These are phyloP conservation scores for Rhizopus delemar DNA, from an alignment of 371 early-diverging fungal genomes.

Conservation along the genomic window DNA sequence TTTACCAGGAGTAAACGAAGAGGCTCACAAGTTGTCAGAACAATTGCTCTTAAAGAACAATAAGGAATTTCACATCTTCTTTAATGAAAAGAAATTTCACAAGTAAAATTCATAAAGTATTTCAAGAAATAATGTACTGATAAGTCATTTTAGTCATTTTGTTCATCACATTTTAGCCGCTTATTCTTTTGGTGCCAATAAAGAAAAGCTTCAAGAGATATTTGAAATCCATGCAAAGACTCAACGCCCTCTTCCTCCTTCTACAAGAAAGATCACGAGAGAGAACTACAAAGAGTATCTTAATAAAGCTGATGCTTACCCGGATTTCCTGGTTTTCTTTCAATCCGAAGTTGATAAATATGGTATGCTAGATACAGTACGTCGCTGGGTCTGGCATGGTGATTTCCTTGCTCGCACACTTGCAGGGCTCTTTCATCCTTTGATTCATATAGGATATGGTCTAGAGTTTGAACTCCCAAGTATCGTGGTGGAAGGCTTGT, in stretches of 20 bases:
- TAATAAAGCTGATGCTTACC: conserved; percentile 47
- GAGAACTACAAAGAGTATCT: conserved; percentile 45
- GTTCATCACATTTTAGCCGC: conserved; percentile 59
- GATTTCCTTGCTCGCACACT: conserved; percentile 47
- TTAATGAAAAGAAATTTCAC: conserved; percentile 48
- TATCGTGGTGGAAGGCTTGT: conserved; percentile 59
- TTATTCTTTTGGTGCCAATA: conserved; percentile 55
- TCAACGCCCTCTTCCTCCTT: conserved; percentile 39
- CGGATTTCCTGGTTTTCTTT: conserved; percentile 52
- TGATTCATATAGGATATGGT: conserved; percentile 69
- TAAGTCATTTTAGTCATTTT: conserved; percentile 56
- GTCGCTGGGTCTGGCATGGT: conserved; percentile 49
- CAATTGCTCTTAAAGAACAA: conserved; percentile 42
- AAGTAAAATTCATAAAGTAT: conserved; percentile 27
- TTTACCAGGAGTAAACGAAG: conserved; percentile 41
- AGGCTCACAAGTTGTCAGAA: conserved; percentile 30
- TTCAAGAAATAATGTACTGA: background rate
- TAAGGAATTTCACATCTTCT: conserved; percentile 42
- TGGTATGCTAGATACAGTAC: conserved; percentile 48
- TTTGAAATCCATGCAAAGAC: conserved; percentile 47
- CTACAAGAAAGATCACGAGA: conserved; percentile 30
- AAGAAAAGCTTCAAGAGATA: conserved; percentile 49
- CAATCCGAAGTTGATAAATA: conserved; percentile 42
- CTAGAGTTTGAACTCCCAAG: conserved; percentile 63
- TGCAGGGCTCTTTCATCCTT: conserved; percentile 60